Evolutionary conservation across 2,329 filamentous ascomycete genomes (phyloP).

Genomic region (Ophioceras dolichostomum): DNA sequence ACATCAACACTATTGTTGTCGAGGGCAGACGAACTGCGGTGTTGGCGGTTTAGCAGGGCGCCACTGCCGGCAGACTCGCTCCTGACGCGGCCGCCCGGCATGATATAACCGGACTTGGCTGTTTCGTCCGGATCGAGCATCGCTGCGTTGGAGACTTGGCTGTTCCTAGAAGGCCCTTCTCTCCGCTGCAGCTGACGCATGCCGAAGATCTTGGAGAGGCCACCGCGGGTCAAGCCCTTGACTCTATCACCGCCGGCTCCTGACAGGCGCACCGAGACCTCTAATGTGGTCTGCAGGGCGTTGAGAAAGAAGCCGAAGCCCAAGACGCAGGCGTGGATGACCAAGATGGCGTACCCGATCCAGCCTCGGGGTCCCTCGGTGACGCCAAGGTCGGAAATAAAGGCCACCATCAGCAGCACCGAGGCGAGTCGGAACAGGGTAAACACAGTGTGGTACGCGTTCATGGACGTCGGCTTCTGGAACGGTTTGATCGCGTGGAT

Average conservation of each 20-base stretch:
- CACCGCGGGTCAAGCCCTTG: conserved; percentile 61
- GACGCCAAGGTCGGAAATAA: conserved; percentile 72
- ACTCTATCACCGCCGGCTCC: conserved; percentile 71
- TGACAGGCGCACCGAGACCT: conserved; percentile 70
- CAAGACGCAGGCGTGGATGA: conserved; percentile 74
- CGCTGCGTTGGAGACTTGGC: conserved; percentile 68
- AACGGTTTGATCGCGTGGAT: conserved; percentile 86
- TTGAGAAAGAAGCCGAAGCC: conserved; percentile 91
- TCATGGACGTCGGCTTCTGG: conserved; percentile 89
- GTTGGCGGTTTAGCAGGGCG: conserved; percentile 29
- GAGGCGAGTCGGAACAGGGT: conserved; percentile 64
- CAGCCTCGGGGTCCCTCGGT: conserved; percentile 74
- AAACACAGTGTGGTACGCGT: conserved; percentile 84
- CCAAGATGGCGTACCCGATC: conserved; percentile 85
- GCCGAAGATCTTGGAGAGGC: conserved; percentile 80
- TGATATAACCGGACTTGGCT: conserved; percentile 46
- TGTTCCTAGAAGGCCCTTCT: conserved; percentile 57
- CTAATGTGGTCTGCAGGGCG: conserved; percentile 77
- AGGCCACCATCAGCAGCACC: conserved; percentile 66
- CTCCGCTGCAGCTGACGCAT: conserved; percentile 78
- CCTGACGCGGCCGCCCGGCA: conserved; percentile 40
- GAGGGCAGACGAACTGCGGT: conserved; percentile 42
- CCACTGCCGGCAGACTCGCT: conserved; percentile 50
- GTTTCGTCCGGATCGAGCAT: conserved; percentile 64
- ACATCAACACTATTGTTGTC: conserved; percentile 33